Conservation (phyloP, 2,329 filamentous ascomycete genomes). For the Fusarium sp. region DNA sequence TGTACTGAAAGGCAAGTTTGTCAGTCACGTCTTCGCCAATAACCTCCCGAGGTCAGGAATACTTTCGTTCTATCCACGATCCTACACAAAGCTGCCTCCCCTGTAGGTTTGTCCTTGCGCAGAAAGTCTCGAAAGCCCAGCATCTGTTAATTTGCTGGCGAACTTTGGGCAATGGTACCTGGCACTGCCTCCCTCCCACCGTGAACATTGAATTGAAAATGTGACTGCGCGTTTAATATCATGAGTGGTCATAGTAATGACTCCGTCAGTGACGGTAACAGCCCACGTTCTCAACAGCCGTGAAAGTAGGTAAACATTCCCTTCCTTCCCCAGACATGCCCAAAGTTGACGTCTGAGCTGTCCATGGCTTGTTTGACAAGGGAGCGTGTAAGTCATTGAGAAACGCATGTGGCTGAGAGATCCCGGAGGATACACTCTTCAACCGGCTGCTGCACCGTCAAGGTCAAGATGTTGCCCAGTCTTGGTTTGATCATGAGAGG, state of each 20-base stretch:
- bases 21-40: slow-evolving; percentile 15
- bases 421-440: background rate
- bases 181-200: too few relatives aligned
- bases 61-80: slow-evolving; percentile 30
- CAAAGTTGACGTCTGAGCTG: slow-evolving; percentile 5
- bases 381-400: slow-evolving; percentile 24
- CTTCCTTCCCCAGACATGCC: background rate
- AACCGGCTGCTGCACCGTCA: background rate
- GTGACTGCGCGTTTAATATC: slow-evolving; percentile 24
- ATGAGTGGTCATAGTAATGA: background rate
- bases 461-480: background rate
- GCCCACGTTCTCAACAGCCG: slow-evolving; percentile 9
- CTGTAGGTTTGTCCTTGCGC: slow-evolving; percentile 38
- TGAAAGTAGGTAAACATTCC: slow-evolving; percentile 14
- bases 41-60: slow-evolving; percentile 31
- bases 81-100: slow-evolving; percentile 31
- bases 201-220: too few relatives aligned
- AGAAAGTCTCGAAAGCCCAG: slow-evolving; percentile 34
- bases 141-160: background rate
- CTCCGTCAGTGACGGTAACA: slow-evolving; percentile 31
- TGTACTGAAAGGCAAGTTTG: slow-evolving; percentile 38
- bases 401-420: slow-evolving; percentile 15
- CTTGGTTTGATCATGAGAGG: background rate
- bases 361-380: slow-evolving; percentile 8
- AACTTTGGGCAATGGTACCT: slow-evolving; percentile 22